Evolutionary conservation across 768 basidiomycete genomes (phyloP).

Genomic region (Hypholoma fasciculare): DNA sequence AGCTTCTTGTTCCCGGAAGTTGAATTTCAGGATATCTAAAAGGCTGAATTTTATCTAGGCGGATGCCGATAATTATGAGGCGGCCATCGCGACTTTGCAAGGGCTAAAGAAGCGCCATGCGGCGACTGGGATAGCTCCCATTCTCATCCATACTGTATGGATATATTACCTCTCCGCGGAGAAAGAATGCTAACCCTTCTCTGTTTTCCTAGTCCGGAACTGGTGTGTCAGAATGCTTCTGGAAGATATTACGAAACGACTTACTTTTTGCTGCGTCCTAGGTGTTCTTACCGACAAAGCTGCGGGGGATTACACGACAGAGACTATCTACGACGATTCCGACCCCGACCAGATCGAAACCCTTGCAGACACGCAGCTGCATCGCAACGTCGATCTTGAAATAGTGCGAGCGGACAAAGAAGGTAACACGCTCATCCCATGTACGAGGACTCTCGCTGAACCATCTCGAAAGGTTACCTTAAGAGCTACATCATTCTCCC

Average conservation of each 20-base stretch:
- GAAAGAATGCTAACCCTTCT: background rate
- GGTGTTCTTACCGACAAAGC: constrained; percentile 43
- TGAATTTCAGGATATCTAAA: background rate
- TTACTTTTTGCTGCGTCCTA: background rate
- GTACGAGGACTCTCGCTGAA: background rate
- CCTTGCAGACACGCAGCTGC: constrained; percentile 41
- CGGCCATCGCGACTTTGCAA: constrained; percentile 44
- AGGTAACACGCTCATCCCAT: constrained; percentile 26
- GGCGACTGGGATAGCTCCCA: constrained; percentile 39
- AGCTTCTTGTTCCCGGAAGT: background rate
- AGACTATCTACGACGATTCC: constrained; percentile 47
- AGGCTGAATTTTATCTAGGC: constrained; percentile 19
- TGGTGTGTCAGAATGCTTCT: constrained; percentile 36
- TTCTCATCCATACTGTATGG: constrained; percentile 58
- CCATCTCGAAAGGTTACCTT: constrained; percentile 39
- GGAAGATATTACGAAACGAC: background rate
- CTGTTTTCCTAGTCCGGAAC: background rate
- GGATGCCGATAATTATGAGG: constrained; percentile 38
- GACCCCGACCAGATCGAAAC: constrained; percentile 45
- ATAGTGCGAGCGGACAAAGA: constrained; percentile 47
- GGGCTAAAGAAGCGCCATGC: constrained; percentile 49
- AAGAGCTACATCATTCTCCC: constrained; percentile 52
- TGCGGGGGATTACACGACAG: constrained; percentile 33
- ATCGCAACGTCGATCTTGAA: constrained; percentile 48
- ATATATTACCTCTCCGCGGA: background rate